Evolutionary conservation across 2,329 filamentous ascomycete genomes (phyloP), one percentile per base, ranked within the genome.

Genomic region (Botrytis fragariae): DNA sequence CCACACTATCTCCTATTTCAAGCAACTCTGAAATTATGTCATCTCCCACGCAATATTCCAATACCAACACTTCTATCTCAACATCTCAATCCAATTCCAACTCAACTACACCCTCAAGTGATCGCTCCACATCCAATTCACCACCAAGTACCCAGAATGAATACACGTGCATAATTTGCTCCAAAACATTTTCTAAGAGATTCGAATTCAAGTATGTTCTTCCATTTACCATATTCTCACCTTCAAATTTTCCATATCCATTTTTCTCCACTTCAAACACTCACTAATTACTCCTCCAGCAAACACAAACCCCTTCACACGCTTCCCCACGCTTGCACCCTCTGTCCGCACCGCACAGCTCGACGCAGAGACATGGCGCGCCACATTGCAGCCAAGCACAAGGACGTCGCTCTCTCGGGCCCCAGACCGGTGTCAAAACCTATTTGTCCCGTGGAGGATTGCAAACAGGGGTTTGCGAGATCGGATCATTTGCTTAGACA

Each of bases 301-400:
- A 67, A 67, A 39, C 64, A 67, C 25, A 54, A 16, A 5, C 64
- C 64, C 32, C 45, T 57, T 10, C 45, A 68, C 65, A 68, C 65
- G 6, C 65, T 57, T 6, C 65, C 65, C 25, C 65, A 54, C 35
- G n/a, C 35, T 1, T 68, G 65, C 39, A 37, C 65, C 16, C 25
- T 68, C 48, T 68, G 65, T 57, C 65, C 65, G 25, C 65, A 68
- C 65, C 65, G 65, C 35, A 68, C 65, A 39, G 65, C 65, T 12
- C 65, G 65, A n/a, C 51, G n/a, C 29, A 39, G 65, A 68, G 65
- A 68, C n/a, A 68, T 68, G 65, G 32, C 65, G 10, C 65, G 65
- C 25, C 65, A 69, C n/a, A 57, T 69, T 2, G n/a, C 65, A 3
- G 65, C 65, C 37, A 69, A 69, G 29, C 65, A 69, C 20, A 69